Base-by-base conservation (phyloP, 169 alveolate species). In the Pseudocohnilembus persalinus region DNA sequence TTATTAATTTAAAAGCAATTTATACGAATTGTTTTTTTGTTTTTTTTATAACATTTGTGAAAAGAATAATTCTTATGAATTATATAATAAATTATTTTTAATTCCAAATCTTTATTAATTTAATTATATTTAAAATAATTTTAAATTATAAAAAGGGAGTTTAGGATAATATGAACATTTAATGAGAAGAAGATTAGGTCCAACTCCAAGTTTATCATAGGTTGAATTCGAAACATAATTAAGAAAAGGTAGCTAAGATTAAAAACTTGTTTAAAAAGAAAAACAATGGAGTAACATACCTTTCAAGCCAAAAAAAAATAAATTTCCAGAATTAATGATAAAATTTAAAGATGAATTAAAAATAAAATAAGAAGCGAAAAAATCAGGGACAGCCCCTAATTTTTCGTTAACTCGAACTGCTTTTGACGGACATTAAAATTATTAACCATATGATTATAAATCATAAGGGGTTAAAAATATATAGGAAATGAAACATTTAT, bases 211-310 rank as follows among this genome's bases (percentile, higher is more conserved):
- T 74, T 74, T 73, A 25, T 76, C 87, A 29, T 31, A 29, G 1
- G 87, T 83, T 29, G 79, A 86, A n/a, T 86, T 81, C 81, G 90
- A 86, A 81, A 81, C 90, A 31, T 79, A 87, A 15, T 76, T 86
- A 28, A 79, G 90, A 74, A 75, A 34, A 0, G 34, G 32, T 49
- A 30, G 35, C 28, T 32, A 27, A 31, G 87, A 86, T 29, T 31
- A 73, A 64, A 75, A 64, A 64, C 25, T 86, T 0, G 34, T 29
- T 15, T 72, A 86, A 34, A 34, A 28, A 29, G 90, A 86, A 72
- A 86, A 81, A 76, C 80, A 80, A 74, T 86, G 90, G 90, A 63
- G 73, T 33, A 68, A 86, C 65, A 86, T 86, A 29, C 73, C 90
- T 4, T 35, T 74, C 33, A 86, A 79, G 29, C 83, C 79, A 31